phyloP scores from a whole-genome alignment of 2,329 filamentous ascomycete species.

The Bipolaris gigantea region DNA sequence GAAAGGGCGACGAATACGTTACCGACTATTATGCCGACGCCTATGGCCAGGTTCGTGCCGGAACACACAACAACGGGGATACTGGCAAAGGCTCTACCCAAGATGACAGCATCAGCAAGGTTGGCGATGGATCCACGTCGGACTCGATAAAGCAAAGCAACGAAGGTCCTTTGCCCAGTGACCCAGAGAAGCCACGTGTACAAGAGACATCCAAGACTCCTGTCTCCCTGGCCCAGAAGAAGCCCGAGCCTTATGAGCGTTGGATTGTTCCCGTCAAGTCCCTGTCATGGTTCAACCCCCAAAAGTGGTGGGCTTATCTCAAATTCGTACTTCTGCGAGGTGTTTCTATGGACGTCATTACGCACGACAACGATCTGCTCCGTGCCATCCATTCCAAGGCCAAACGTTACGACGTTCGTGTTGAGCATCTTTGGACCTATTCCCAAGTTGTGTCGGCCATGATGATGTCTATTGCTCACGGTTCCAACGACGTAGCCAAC shows the following conservation, averaged over 20 bases:
- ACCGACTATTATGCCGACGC: conserved; percentile 47
- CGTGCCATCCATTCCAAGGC: conserved; percentile 48
- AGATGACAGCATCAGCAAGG: conserved; percentile 9
- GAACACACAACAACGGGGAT: conserved; percentile 11
- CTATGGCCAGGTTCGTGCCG: conserved; percentile 28
- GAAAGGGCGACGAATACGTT: conserved; percentile 43
- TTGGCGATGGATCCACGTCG: conserved; percentile 7
- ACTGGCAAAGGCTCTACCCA: conserved; percentile 1
- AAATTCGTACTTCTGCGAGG: conserved; percentile 51
- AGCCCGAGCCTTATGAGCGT: conserved; percentile 37
- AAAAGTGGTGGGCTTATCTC: conserved; percentile 43
- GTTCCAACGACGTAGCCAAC: conserved; percentile 68
- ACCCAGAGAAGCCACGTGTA: conserved; percentile 9
- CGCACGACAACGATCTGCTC: conserved; percentile 46
- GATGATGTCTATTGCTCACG: conserved; percentile 73
- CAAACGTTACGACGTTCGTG: conserved; percentile 50
- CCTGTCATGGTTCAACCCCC: conserved; percentile 36
- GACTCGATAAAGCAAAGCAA: neutral
- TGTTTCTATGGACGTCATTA: conserved; percentile 48
- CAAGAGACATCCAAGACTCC: conserved; percentile 14
- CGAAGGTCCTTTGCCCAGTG: neutral
- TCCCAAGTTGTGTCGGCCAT: conserved; percentile 57
- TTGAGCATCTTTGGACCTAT: conserved; percentile 54
- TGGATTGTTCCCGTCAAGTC: conserved; percentile 42
- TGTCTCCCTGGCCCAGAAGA: conserved; percentile 22